Evolutionary conservation across 192 early-diverging fungal species (phyloP), one percentile per base, ranked within the genome.

Genomic region (Coemansia sp.): DNA sequence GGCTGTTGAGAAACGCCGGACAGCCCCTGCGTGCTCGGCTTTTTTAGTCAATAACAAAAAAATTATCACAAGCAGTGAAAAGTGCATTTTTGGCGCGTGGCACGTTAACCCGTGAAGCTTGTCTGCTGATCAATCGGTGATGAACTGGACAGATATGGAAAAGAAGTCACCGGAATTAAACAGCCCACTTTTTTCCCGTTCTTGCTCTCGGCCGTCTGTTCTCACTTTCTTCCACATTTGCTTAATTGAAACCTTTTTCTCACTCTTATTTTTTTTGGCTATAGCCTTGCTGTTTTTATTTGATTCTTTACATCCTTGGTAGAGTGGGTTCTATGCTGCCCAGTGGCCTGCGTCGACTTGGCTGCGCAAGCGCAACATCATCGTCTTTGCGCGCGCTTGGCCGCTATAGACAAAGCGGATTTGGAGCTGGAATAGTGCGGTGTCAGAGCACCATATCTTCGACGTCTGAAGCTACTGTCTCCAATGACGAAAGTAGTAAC

Each of bases 371-470:
- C 19, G 33, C 38, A 40, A n/a, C 59, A 23, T 19, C 59, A 19
- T 21, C 50, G 1, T 32, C 55, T 32, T 33, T 17, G 11, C 55
- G 55, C 16, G 55, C 55, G 55, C 59, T 61, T 19, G 37, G 59
- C 59, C 59, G 37, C 7, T 13, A 4, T 58, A 30, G 30, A 32
- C 16, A 32, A 17, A 32, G 35, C 19, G 37, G 59, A 3, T 23
- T 37, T 40, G 37, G 19, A 10, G 37, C 35, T 10, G 21, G 59
- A 39, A 6, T 23, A 39, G 35, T 61, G 37, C 59, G 69, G 39
- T 38, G 39, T 10, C 74, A 70, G 35, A 75, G 68, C 74, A 46
- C 74, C 49, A 50, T 58, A 3, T 66, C 63, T 21, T 66, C 70
- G 3, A 33, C 70, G 10, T 73, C 68, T 8, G 62, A 58, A 14